phyloP scores from a whole-genome alignment of 2,329 filamentous ascomycete species.

The Fusarium duplospermum region DNA sequence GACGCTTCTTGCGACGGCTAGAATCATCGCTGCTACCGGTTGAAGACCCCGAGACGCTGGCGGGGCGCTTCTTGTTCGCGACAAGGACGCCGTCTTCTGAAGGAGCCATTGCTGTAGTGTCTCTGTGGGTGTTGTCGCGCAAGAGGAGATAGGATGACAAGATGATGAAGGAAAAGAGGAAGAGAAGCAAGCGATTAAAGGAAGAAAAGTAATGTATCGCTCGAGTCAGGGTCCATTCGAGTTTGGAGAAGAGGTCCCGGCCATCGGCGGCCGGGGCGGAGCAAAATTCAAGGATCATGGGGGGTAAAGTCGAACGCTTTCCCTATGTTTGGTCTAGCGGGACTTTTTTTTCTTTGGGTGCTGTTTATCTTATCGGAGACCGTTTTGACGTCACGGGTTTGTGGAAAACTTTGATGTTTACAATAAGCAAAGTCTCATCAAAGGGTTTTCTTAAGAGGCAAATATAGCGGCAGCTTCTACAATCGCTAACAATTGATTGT shows the following conservation, averaged over 20 bases:
- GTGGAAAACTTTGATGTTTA: neutral
- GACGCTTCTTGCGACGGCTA: constrained; percentile 44
- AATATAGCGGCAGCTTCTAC: neutral
- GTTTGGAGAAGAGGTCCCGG: neutral
- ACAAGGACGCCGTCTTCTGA: constrained; percentile 34
- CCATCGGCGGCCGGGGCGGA: constrained; percentile 4
- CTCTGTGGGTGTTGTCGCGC: neutral
- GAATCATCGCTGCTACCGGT: constrained; percentile 46
- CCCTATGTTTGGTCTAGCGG: neutral
- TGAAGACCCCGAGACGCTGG: constrained; percentile 46
- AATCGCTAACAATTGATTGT: neutral
- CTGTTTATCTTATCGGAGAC: constrained; percentile 34
- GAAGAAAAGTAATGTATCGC: neutral
- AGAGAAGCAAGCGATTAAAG: neutral
- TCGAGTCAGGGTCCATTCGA: constrained; percentile 33
- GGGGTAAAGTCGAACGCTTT: neutral
- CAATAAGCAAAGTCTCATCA: neutral
- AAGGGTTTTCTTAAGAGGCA: neutral
- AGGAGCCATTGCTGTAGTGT: constrained; percentile 42
- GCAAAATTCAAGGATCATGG: constrained; percentile 39
- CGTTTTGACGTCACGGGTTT: constrained; percentile 24
- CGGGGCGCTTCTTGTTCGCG: constrained; percentile 46
- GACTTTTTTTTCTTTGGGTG: neutral
- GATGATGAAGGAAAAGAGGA: constrained; percentile 8
- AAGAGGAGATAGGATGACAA: neutral